A percentile compares a stretch with the other conserved stretches of the same genome.
Conservation (phyloP, 768 basidiomycete genomes). For the Pisolithus orientalis region DNA sequence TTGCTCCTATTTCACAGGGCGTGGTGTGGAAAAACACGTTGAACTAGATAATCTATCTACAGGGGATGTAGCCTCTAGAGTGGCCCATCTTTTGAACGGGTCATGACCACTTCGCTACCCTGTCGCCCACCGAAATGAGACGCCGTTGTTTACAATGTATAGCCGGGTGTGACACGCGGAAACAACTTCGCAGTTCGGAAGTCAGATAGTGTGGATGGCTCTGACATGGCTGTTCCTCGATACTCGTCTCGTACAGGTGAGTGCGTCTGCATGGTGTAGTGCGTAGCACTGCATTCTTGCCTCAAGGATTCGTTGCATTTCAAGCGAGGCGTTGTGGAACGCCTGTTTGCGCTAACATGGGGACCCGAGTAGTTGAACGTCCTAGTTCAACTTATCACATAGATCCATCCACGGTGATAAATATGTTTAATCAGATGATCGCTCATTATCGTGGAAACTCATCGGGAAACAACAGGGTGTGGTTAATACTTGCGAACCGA, state of each 20-base stretch:
- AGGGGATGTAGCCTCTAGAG: slow-evolving; percentile 64
- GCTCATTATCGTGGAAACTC: no score
- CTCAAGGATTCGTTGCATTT: slow-evolving; percentile 14
- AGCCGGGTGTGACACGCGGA: not conserved
- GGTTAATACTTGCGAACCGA: not conserved
- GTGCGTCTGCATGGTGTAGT: not conserved
- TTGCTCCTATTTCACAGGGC: slow-evolving; percentile 40
- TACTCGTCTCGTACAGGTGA: not conserved
- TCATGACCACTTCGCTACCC: slow-evolving; percentile 13
- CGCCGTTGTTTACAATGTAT: not conserved
- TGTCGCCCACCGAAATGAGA: slow-evolving; percentile 6
- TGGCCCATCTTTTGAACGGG: slow-evolving; percentile 51
- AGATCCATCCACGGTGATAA: not conserved
- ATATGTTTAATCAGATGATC: not conserved
- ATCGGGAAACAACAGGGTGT: no score
- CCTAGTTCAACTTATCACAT: not conserved
- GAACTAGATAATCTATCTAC: slow-evolving; percentile 72
- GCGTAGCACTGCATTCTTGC: slow-evolving; percentile 12
- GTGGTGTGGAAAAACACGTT: slow-evolving; percentile 74
- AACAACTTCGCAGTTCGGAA: not conserved
- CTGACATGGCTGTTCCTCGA: not conserved
- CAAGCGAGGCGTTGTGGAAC: slow-evolving; percentile 10
- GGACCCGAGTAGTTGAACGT: not conserved
- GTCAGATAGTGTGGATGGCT: not conserved
- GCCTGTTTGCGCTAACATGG: not conserved